phyloP scores from a whole-genome alignment of 371 early-diverging fungal species.

The Apophysomyces elegans region DNA sequence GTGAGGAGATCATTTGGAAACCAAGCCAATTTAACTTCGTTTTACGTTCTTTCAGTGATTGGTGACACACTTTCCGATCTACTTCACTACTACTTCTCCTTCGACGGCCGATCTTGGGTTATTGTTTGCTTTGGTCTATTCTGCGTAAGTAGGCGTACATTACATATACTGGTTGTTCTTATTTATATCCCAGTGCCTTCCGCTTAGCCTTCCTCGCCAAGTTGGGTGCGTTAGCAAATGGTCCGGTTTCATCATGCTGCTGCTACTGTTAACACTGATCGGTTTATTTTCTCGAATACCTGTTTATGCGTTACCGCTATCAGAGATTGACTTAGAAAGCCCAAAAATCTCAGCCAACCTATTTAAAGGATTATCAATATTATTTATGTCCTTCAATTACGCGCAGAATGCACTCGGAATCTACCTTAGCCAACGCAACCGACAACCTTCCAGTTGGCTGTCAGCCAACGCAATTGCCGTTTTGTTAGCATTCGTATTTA shows the following conservation, averaged over 20 bases:
- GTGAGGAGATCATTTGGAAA: constrained; percentile 23
- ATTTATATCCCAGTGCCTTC: constrained; percentile 35
- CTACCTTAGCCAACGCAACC: constrained; percentile 41
- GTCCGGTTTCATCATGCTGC: constrained; percentile 50
- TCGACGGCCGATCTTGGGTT: constrained; percentile 33
- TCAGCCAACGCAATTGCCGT: constrained; percentile 42
- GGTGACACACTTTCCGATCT: constrained; percentile 56
- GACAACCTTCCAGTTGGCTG: constrained; percentile 44
- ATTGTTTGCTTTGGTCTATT: constrained; percentile 44
- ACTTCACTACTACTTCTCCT: constrained; percentile 30
- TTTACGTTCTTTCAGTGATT: constrained; percentile 31
- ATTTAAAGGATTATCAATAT: constrained; percentile 52
- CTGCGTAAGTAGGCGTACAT: constrained; percentile 30
- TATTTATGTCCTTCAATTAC: constrained; percentile 58
- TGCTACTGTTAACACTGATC: constrained; percentile 47
- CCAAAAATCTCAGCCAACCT: constrained; percentile 21
- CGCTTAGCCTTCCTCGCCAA: constrained; percentile 55
- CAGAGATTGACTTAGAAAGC: constrained; percentile 43
- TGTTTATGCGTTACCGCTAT: constrained; percentile 40
- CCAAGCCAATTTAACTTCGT: background rate
- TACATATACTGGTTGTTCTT: background rate
- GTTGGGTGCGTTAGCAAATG: constrained; percentile 51
- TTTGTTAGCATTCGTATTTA: constrained; percentile 42
- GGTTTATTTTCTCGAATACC: constrained; percentile 49
- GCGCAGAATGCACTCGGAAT: constrained; percentile 57